These are phyloP conservation scores for Scutellaria baicalensis DNA, from an alignment of 257 asterid species.

Conservation along the genomic window DNA sequence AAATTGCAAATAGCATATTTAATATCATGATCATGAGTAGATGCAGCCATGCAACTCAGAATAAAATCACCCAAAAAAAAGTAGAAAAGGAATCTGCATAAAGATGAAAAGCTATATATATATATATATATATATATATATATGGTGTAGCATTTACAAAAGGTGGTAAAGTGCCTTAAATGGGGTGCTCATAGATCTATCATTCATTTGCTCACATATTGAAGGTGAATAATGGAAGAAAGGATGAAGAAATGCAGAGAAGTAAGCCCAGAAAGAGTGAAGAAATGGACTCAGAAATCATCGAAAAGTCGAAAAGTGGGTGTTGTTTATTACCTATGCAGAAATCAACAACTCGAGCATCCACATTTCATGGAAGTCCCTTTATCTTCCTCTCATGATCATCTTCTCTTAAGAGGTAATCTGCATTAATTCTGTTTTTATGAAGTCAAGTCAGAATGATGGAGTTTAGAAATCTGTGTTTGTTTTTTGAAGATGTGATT, in stretches of 20 bases:
- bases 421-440: not conserved
- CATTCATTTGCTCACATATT: not conserved
- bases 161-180: no score
- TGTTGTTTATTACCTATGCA: constrained; percentile 76
- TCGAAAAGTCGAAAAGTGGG: constrained; percentile 61
- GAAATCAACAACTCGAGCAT: constrained; percentile 91
- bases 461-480: not conserved
- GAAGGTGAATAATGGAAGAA: constrained; percentile 35
- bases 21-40: no score
- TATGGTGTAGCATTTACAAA: no score
- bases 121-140: no score
- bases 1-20: no score
- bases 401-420: constrained; percentile 85
- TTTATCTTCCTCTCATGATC: constrained; percentile 52
- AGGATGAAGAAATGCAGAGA: constrained; percentile 54
- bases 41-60: no score
- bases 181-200: no score
- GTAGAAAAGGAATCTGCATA: not conserved
- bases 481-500: constrained; percentile 62
- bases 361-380: constrained; percentile 98
- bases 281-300: constrained; percentile 87
- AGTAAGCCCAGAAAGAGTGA: constrained; percentile 84
- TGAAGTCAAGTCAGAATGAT: not conserved
- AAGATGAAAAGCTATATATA: not conserved
- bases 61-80: constrained; percentile 1